Base-by-base conservation (phyloP, 225 moss, liverwort and hornwort species). In the Bryoerythrophyllum caledonicum region DNA sequence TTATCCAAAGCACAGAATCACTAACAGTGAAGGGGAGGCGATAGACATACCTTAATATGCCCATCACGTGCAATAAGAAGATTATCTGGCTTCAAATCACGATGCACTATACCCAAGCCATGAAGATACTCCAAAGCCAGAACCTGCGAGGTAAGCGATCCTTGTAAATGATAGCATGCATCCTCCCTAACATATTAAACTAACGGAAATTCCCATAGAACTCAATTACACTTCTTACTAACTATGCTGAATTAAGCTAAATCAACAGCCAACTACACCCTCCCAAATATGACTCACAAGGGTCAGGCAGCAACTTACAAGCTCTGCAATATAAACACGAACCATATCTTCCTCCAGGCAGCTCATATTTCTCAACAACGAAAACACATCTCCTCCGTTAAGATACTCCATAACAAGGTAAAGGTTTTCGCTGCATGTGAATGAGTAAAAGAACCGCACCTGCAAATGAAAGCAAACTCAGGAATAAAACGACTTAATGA, bases 371-470 rank as follows among this genome's bases (percentile, higher is more conserved):
- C 99, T 89, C 59, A 99, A 86, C 87, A 99, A 83, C 38, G 99
- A 99, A 74, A 93, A 99, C 68, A 99, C 86, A 82, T 99, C 99
- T 68, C 99, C 99, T 81, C 99, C 99, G 64, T 93, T 99, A 34
- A 99, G 87, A 82, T 99, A 99, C 83, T 99, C 99, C 99, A 99
- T 99, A 32, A 99, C 99, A 58, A 99, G 77, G 83, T 99, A 99
- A 28, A 99, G 92, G 81, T 99, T 99, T 43, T 90, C 95, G 43
- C 80, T 85, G 83, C 95, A 95, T 41, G 99, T 99, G 79, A 99
- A 99, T 35, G 99, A 99, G 74, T 99, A 99, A 78, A 99, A 99
- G 71, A 99, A 99, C 13, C 99, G 99, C 55, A 99, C 99, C 99
- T 99, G 82, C 64, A 68, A 71, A 38, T 58, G 17, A 28, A 53